Evolutionary conservation across 2,329 filamentous ascomycete species (phyloP).

Genomic region (Teratosphaeriaceae sp.): DNA sequence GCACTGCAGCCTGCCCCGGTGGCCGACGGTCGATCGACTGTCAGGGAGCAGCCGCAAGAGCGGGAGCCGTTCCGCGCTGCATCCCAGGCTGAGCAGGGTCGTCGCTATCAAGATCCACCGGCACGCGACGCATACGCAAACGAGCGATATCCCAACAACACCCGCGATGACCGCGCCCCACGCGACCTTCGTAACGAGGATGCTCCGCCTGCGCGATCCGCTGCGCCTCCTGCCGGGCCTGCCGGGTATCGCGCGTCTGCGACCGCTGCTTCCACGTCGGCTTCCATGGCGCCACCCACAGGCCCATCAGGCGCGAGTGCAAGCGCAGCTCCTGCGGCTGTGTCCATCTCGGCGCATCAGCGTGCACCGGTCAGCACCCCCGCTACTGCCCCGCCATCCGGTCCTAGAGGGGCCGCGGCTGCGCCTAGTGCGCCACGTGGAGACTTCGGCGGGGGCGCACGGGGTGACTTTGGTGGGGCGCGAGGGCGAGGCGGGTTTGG

Average conservation of each 20-base stretch:
- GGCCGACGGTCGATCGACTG: constrained; percentile 24
- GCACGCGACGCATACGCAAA: constrained; percentile 23
- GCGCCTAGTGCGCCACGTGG: constrained; percentile 31
- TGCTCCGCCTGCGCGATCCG: constrained; percentile 19
- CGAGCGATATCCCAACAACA: constrained; percentile 16
- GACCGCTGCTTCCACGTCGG: constrained; percentile 5
- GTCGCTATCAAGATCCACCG: constrained; percentile 18
- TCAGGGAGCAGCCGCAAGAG: constrained; percentile 19
- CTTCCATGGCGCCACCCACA: constrained; percentile 25
- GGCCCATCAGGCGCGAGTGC: constrained; percentile 21
- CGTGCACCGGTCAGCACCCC: constrained; percentile 10
- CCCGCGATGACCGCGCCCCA: constrained; percentile 17
- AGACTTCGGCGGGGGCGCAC: constrained; percentile 17
- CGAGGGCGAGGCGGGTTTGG: constrained; percentile 36
- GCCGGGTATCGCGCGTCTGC: constrained; percentile 16
- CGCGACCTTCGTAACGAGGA: constrained; percentile 24
- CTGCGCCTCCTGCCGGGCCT: constrained; percentile 27
- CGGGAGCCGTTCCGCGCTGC: constrained; percentile 24
- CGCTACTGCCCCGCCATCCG: constrained; percentile 19
- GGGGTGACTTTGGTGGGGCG: constrained; percentile 28
- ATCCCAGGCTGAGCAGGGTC: constrained; percentile 15
- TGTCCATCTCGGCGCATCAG: constrained; percentile 16
- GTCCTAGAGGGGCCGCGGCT: constrained; percentile 20
- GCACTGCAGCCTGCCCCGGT: constrained; percentile 28
- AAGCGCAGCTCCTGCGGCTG: constrained; percentile 18